phyloP scores from a whole-genome alignment of 495 filamentous ascomycete species.

The Immersiella caudata region DNA sequence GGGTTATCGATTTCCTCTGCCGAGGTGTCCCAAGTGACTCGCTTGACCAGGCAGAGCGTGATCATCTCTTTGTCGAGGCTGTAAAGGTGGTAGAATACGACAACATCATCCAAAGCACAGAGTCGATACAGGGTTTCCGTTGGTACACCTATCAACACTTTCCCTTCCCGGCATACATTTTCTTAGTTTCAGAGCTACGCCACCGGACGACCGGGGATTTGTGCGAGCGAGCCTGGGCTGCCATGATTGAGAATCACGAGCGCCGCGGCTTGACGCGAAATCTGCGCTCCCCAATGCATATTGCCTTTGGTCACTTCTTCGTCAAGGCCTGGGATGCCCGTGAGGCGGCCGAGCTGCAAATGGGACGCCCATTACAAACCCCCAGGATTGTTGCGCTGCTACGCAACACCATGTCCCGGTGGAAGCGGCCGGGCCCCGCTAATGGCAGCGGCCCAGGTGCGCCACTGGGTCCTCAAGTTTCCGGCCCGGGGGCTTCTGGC shows the following conservation, averaged over 20 bases:
- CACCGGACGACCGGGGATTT: slow-evolving; percentile 50
- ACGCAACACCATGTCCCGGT: slow-evolving; percentile 35
- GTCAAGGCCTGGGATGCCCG: slow-evolving; percentile 59
- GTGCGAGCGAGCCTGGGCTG: slow-evolving; percentile 56
- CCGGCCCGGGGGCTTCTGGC: not conserved
- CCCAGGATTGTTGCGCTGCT: slow-evolving; percentile 48
- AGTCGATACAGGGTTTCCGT: slow-evolving; percentile 49
- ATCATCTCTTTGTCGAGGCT: slow-evolving; percentile 50
- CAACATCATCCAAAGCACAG: slow-evolving; percentile 50
- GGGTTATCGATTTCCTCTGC: slow-evolving; percentile 40
- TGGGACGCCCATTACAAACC: slow-evolving; percentile 42
- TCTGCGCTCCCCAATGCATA: slow-evolving; percentile 53
- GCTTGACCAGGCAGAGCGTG: slow-evolving; percentile 45
- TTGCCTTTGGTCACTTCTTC: slow-evolving; percentile 52
- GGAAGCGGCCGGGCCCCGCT: slow-evolving; percentile 24
- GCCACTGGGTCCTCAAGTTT: not conserved
- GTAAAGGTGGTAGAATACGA: slow-evolving; percentile 57
- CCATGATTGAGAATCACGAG: slow-evolving; percentile 54
- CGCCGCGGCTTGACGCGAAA: slow-evolving; percentile 45
- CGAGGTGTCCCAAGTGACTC: slow-evolving; percentile 28
- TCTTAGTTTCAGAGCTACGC: slow-evolving; percentile 52
- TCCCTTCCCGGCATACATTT: slow-evolving; percentile 58
- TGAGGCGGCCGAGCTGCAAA: slow-evolving; percentile 45
- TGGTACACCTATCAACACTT: slow-evolving; percentile 59
- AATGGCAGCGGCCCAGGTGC: slow-evolving; percentile 4